phyloP scores from a whole-genome alignment of 208 protist species.

The Porcisia deanei region DNA sequence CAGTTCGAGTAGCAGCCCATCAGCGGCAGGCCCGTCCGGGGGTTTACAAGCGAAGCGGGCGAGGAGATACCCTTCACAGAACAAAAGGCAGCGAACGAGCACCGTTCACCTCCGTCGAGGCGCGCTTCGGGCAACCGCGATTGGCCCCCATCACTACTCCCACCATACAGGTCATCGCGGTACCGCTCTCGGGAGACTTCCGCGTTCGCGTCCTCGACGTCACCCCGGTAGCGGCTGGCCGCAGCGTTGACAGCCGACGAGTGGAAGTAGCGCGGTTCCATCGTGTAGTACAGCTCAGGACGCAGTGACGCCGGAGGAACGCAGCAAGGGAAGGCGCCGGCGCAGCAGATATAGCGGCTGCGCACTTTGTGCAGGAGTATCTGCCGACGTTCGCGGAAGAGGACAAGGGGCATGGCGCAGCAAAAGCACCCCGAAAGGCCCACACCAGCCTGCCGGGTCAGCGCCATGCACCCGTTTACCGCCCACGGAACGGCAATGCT shows the following conservation, averaged over 20 bases:
- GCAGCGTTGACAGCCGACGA: not conserved
- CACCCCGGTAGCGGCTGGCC: not conserved
- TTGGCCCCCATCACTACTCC: not conserved
- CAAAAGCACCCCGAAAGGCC: conserved; percentile 31
- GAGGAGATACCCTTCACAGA: conserved; percentile 22
- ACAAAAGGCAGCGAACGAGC: conserved; percentile 1
- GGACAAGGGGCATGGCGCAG: conserved; percentile 36
- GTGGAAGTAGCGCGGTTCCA: conserved; percentile 9
- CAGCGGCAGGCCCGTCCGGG: conserved; percentile 34
- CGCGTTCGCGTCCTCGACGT: not conserved
- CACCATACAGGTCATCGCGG: not conserved
- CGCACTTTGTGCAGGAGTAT: conserved; percentile 42
- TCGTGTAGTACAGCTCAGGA: conserved; percentile 55
- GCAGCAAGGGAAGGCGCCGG: conserved; percentile 43
- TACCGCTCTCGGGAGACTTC: not conserved
- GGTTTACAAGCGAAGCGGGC: conserved; percentile 26
- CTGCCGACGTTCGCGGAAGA: conserved; percentile 39
- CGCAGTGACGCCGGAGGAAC: conserved; percentile 35
- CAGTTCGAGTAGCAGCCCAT: conserved; percentile 40
- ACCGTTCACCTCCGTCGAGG: not conserved
- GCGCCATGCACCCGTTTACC: conserved; percentile 23
- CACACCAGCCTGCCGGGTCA: conserved; percentile 26
- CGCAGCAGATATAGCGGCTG: conserved; percentile 52
- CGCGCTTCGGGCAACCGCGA: not conserved
- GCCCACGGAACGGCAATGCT: conserved; percentile 24